Base-by-base conservation (phyloP, 1,284 basidiomycete genomes). In the Phellinidium pouzarii region DNA sequence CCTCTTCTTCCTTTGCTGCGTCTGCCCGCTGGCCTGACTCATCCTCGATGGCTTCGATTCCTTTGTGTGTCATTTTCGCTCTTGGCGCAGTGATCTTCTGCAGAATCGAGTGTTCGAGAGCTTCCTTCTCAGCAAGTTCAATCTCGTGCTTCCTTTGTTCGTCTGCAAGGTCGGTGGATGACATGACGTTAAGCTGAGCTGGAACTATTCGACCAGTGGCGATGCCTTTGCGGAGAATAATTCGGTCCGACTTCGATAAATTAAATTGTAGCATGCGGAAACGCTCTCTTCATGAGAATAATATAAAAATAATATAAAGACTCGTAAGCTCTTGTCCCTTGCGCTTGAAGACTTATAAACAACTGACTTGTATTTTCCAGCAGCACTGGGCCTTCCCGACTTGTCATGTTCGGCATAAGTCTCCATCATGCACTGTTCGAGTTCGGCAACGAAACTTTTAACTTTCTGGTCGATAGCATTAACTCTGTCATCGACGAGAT, bases 61-160 rank as follows among this genome's bases (percentile, higher is more conserved):
- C 91, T 68, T 93, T 93, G 71, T 92, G 91, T 19, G 90, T 93
- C 57, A 91, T 85, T 68, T 92, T 92, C 34, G 88, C 84, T 60
- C 85, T 83, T 54, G 90, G 90, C 23, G 79, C 76, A 3, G 73
- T 72, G 9, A 78, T 73, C 63, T 82, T 87, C 64, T 84, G 77
- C 56, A 92, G 71, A 59, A 93, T 92, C 7, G 88, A 89, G 65
- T 91, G 83, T 62, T 82, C 83, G 59, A 93, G 70, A 3, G 87
- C 79, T 68, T 88, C 87, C 62, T 87, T 76, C 65, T 90, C 85
- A 22, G 87, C 84, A 54, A 79, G 78, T 64, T 81, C 85, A 63
- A 91, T 91, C 52, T 83, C 81, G 62, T 84, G 77, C 64, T 90
- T 82, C 53, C 79, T 80, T 65, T 90, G 87, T 64, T 91, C 88